These are phyloP conservation scores for Oryza brachyantha DNA, from an alignment of 176 grass and related monocot species.

Conservation along the genomic window DNA sequence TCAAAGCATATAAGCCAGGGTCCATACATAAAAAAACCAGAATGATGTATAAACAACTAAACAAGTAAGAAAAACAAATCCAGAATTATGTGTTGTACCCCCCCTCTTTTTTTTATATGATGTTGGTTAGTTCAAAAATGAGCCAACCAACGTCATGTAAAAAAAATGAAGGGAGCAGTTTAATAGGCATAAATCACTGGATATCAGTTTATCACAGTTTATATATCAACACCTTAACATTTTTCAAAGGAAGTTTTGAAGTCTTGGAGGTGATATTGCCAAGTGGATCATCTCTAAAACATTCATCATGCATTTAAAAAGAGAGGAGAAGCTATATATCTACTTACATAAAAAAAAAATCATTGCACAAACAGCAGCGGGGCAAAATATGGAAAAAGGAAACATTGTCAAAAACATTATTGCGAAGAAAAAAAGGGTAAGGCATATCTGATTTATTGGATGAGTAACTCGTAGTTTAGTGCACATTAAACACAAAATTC, in stretches of 20 bases:
- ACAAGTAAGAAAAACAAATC: constrained; percentile 3
- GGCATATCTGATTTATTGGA: background rate
- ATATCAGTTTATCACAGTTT: background rate
- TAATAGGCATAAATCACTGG: background rate
- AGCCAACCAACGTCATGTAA: too few relatives aligned
- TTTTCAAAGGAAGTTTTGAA: background rate
- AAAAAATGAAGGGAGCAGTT: too few relatives aligned
- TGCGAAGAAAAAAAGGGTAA: background rate
- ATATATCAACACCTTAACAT: background rate
- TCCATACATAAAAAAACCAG: background rate
- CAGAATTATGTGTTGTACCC: background rate
- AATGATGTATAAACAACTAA: constrained; percentile 12
- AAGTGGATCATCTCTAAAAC: background rate
- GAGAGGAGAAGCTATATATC: background rate
- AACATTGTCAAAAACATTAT: background rate
- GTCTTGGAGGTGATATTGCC: background rate
- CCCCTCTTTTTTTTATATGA: too few relatives aligned
- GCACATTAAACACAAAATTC: background rate
- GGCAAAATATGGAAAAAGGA: background rate
- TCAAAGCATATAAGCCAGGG: background rate
- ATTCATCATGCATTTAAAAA: background rate
- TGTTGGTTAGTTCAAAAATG: too few relatives aligned
- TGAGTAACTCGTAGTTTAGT: background rate
- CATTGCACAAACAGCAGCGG: background rate
- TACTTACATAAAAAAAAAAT: background rate